Evolutionary conservation across 2,329 filamentous ascomycete species (phyloP).

Genomic region (Allantophomopsis cytisporea): DNA sequence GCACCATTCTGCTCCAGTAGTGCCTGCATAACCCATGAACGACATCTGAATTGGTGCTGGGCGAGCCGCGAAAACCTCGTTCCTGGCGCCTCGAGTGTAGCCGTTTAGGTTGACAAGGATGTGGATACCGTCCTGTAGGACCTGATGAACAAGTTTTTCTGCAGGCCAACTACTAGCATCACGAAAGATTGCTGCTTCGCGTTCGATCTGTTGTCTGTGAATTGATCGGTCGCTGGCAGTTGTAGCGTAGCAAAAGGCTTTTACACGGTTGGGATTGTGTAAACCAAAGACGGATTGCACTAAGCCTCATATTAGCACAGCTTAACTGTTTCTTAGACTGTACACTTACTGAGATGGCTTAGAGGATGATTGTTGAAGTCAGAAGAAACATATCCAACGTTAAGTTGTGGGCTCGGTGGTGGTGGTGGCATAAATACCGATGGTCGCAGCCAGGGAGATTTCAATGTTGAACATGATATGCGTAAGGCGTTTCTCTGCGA

Average conservation of each 20-base stretch:
- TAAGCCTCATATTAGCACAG: slow-evolving; percentile 10
- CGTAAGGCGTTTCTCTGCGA: slow-evolving; percentile 89
- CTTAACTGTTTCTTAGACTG: slow-evolving; percentile 2
- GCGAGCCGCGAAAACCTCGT: slow-evolving; percentile 91
- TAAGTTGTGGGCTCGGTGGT: slow-evolving; percentile 72
- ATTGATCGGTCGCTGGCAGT: slow-evolving; percentile 80
- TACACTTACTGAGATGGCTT: slow-evolving; percentile 42
- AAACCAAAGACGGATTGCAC: slow-evolving; percentile 99
- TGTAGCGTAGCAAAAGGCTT: slow-evolving; percentile 91
- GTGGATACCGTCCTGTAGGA: slow-evolving; percentile 78
- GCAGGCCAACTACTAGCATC: slow-evolving; percentile 81
- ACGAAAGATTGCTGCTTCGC: slow-evolving; percentile 78
- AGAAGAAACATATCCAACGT: slow-evolving; percentile 90
- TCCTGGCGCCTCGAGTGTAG: slow-evolving; percentile 91
- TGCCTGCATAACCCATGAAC: slow-evolving; percentile 98
- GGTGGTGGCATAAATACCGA: slow-evolving; percentile 75
- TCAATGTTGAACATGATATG: slow-evolving; percentile 82
- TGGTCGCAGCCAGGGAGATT: slow-evolving; percentile 71
- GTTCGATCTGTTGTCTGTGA: slow-evolving; percentile 86
- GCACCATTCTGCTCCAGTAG: slow-evolving; percentile 93
- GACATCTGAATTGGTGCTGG: slow-evolving; percentile 97
- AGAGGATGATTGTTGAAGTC: slow-evolving; percentile 98
- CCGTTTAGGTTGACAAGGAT: slow-evolving; percentile 97
- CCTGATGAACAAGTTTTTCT: slow-evolving; percentile 74
- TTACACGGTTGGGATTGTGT: slow-evolving; percentile 60